phyloP scores from a whole-genome alignment of 352 stramenopile genomes.

The Phytopythium oedochilum region DNA sequence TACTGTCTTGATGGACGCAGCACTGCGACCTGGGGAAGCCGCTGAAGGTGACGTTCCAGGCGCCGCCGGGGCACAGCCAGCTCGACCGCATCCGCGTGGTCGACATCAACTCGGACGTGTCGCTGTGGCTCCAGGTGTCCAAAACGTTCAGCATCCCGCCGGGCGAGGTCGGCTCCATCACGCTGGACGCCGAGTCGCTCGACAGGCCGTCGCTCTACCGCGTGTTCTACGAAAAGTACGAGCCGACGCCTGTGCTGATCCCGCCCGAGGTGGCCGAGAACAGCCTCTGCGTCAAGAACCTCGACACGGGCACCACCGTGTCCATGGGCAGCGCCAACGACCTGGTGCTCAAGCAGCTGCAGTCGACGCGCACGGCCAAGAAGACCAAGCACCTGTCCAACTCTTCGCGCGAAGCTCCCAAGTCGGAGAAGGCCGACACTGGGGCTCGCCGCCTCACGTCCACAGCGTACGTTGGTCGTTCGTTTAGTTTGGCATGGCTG shows the following conservation, averaged over 20 bases:
- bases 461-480: constrained; percentile 53
- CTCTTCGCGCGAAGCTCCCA: constrained; percentile 55
- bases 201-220: constrained; percentile 76
- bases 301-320: constrained; percentile 74
- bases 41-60: constrained; percentile 73
- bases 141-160: constrained; percentile 81
- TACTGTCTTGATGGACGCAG: constrained; percentile 18
- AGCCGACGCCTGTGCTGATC: constrained; percentile 60
- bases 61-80: constrained; percentile 55
- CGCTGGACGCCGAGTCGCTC: constrained; percentile 75
- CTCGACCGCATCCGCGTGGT: constrained; percentile 81
- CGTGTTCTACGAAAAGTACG: constrained; percentile 87
- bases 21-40: constrained; percentile 80
- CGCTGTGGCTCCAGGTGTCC: constrained; percentile 81
- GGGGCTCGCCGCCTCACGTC: constrained; percentile 39
- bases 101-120: constrained; percentile 79
- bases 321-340: constrained; percentile 76
- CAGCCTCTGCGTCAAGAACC: constrained; percentile 73
- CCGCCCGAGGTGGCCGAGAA: constrained; percentile 51
- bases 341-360: constrained; percentile 66
- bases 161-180: constrained; percentile 74
- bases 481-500: too few relatives aligned
- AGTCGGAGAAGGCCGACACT: constrained; percentile 44
- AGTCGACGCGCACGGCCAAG: constrained; percentile 41
- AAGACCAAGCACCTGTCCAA: constrained; percentile 55